phyloP scores from a whole-genome alignment of 345 rosid species.

The Noccaea caerulescens region DNA sequence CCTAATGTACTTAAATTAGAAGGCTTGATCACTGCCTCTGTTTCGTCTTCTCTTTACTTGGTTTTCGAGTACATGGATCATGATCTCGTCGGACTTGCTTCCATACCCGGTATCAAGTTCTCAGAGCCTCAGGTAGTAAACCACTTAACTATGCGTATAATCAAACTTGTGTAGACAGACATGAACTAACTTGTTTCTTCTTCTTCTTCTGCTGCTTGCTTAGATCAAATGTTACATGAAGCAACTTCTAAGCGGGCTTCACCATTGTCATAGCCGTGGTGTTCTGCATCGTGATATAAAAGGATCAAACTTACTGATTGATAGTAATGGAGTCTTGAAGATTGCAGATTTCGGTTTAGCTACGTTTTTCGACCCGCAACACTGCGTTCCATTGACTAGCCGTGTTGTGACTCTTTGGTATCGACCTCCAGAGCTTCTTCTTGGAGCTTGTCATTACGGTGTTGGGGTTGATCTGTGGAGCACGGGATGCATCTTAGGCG shows the following conservation, averaged over 20 bases:
- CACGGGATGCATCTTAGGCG: conserved; percentile 95
- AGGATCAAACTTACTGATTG: conserved; percentile 94
- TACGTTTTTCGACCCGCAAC: conserved; percentile 65
- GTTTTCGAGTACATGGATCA: conserved; percentile 99
- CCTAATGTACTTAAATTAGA: conserved; percentile 89
- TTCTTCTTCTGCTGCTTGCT: neutral
- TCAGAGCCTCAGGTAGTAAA: conserved; percentile 84
- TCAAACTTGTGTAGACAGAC: neutral
- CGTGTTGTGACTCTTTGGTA: conserved; percentile 99
- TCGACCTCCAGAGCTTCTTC: conserved; percentile 95
- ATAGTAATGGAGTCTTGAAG: conserved; percentile 79
- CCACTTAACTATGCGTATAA: neutral
- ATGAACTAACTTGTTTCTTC: neutral
- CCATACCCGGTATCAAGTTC: conserved; percentile 82
- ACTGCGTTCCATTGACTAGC: conserved; percentile 69
- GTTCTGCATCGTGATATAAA: conserved; percentile 94
- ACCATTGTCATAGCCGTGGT: conserved; percentile 84
- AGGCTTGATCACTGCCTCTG: conserved; percentile 84
- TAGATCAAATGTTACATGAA: conserved; percentile 97
- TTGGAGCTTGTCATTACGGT: conserved; percentile 84
- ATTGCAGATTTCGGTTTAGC: conserved; percentile 98
- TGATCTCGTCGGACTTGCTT: conserved; percentile 89
- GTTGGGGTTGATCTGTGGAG: conserved; percentile 97
- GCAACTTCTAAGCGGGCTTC: conserved; percentile 92
- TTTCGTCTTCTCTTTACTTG: conserved; percentile 78